A percentile compares a stretch with the other conserved stretches of the same genome.
These are phyloP conservation scores for Trypanosoma avium DNA, from an alignment of 208 protist species.

Conservation along the genomic window DNA sequence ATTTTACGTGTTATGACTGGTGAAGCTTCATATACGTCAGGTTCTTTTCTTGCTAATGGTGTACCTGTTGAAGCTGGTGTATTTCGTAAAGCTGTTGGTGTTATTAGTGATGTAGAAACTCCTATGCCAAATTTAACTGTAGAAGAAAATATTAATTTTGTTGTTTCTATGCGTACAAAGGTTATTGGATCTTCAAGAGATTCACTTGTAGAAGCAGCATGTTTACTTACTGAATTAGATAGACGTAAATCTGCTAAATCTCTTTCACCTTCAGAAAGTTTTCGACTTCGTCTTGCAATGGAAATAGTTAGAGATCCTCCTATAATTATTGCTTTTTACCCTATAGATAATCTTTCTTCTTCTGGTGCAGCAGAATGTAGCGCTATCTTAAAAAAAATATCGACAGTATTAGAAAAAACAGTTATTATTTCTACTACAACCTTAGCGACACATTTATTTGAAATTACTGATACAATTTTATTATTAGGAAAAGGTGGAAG, in stretches of 20 bases:
- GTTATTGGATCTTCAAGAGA: conserved; percentile 34
- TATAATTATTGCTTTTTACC: conserved; percentile 41
- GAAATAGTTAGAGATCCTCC: conserved; percentile 64
- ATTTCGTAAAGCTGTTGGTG: conserved; percentile 28
- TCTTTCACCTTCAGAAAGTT: conserved; percentile 37
- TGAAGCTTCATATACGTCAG: conserved; percentile 19
- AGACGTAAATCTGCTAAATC: conserved; percentile 24
- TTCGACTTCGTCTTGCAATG: conserved; percentile 56
- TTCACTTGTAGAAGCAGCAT: conserved; percentile 33
- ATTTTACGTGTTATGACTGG: conserved; percentile 44
- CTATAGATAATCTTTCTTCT: conserved; percentile 35
- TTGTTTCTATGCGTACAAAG: conserved; percentile 44
- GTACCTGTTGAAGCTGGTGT: conserved; percentile 25
- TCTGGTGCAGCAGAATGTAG: conserved; percentile 26
- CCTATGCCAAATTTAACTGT: conserved; percentile 50
- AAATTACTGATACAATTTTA: conserved; percentile 36
- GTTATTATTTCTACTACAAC: conserved; percentile 47
- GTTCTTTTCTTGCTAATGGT: conserved; percentile 36
- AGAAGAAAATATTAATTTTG: conserved; percentile 50
- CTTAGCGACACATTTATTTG: conserved; percentile 39
- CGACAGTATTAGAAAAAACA: conserved; percentile 45
- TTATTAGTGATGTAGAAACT: conserved; percentile 25
- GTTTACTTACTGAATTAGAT: conserved; percentile 43
- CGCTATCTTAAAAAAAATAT: conserved; percentile 34
- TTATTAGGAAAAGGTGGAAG: conserved; percentile 39